phyloP scores from a whole-genome alignment of 2,329 filamentous ascomycete genomes.

The Alternaria incomplexa region DNA sequence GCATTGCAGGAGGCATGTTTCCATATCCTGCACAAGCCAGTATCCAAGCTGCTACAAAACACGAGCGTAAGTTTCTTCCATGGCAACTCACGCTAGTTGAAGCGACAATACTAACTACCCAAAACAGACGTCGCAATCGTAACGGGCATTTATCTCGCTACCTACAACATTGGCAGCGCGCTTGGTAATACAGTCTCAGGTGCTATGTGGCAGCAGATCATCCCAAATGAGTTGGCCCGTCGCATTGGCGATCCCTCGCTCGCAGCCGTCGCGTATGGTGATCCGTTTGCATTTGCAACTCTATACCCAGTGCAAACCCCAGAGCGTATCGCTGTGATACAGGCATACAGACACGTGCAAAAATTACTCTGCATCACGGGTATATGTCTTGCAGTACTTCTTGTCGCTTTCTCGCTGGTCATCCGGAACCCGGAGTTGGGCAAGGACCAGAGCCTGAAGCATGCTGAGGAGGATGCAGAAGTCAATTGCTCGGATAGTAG shows the following conservation, averaged over 20 bases:
- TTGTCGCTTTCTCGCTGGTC: slow-evolving; percentile 55
- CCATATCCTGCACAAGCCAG: slow-evolving; percentile 58
- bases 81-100: not conserved
- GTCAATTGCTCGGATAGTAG: not conserved
- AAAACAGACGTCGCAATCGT: slow-evolving; percentile 63
- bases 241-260: slow-evolving; percentile 50
- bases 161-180: slow-evolving; percentile 68
- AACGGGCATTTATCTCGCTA: slow-evolving; percentile 67
- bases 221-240: slow-evolving; percentile 52
- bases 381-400: slow-evolving; percentile 56
- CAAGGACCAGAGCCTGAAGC: slow-evolving; percentile 54
- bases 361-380: slow-evolving; percentile 58
- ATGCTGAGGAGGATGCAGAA: slow-evolving; percentile 42
- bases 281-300: slow-evolving; percentile 49
- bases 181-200: slow-evolving; percentile 67
- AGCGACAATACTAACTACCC: not conserved
- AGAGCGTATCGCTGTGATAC: slow-evolving; percentile 52
- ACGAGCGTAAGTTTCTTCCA: slow-evolving; percentile 45
- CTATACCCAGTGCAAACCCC: slow-evolving; percentile 54
- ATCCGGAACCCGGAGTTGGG: slow-evolving; percentile 56
- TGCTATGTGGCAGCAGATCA: slow-evolving; percentile 65
- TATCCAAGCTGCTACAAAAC: slow-evolving; percentile 58
- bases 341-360: slow-evolving; percentile 55
- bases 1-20: slow-evolving; percentile 69
- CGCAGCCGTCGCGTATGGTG: slow-evolving; percentile 50